These are phyloP conservation scores for Kalmusia sp. DNA, from an alignment of 2,329 filamentous ascomycete genomes.

Conservation along the genomic window DNA sequence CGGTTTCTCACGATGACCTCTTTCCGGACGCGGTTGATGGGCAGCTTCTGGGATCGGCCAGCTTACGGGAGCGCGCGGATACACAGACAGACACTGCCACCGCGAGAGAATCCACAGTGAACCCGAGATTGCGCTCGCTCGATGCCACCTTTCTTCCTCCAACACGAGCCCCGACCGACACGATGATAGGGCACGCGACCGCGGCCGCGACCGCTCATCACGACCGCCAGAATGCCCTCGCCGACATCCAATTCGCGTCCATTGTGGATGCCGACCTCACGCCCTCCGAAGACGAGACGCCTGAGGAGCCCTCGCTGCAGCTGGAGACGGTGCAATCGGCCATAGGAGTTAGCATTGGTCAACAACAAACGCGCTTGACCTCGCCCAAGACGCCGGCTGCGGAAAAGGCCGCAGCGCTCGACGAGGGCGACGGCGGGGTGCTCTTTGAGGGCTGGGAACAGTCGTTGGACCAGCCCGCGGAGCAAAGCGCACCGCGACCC, in stretches of 20 bases:
- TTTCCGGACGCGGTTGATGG: background rate
- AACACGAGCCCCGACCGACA: slow-evolving; percentile 11
- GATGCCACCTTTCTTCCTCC: slow-evolving; percentile 1
- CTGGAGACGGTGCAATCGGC: slow-evolving; percentile 53
- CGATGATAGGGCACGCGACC: slow-evolving; percentile 27
- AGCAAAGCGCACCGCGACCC: slow-evolving; percentile 15
- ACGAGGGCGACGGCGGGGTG: slow-evolving; percentile 51
- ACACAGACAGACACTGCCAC: slow-evolving; percentile 19
- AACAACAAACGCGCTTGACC: slow-evolving; percentile 62
- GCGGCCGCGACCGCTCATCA: slow-evolving; percentile 10
- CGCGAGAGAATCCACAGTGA: slow-evolving; percentile 7
- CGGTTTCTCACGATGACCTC: background rate
- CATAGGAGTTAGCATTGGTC: slow-evolving; percentile 66
- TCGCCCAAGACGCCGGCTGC: slow-evolving; percentile 64
- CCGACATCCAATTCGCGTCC: slow-evolving; percentile 50
- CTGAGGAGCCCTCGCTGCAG: slow-evolving; percentile 36
- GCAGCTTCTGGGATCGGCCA: background rate
- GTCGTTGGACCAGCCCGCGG: slow-evolving; percentile 29
- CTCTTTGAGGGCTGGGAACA: slow-evolving; percentile 56
- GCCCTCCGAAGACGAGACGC: slow-evolving; percentile 54
- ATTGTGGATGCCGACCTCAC: slow-evolving; percentile 49
- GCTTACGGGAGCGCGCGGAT: slow-evolving; percentile 18
- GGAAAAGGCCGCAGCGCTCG: slow-evolving; percentile 65
- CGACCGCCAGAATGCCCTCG: slow-evolving; percentile 47
- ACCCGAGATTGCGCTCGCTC: slow-evolving; percentile 4